phyloP scores from a whole-genome alignment of 805 yeast genomes.

The Yarrowia sp. region DNA sequence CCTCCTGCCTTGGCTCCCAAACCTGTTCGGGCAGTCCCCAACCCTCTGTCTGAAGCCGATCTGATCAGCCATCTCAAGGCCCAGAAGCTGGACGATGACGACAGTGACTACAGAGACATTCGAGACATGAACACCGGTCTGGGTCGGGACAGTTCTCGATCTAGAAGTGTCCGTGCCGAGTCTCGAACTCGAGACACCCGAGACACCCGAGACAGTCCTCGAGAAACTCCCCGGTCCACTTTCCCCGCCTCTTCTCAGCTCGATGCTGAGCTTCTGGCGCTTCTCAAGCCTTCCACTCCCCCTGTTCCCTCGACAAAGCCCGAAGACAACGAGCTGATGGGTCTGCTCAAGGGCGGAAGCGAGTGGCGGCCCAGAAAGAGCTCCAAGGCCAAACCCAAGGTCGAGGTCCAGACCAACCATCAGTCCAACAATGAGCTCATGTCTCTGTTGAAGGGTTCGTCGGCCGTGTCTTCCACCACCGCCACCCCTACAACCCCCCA shows the following conservation, averaged over 20 bases:
- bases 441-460: slow-evolving; percentile 12
- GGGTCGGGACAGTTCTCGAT: not conserved
- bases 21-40: slow-evolving; percentile 11
- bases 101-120: not conserved
- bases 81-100: slow-evolving; percentile 9
- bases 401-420: not conserved
- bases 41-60: slow-evolving; percentile 19
- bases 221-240: not conserved
- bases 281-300: slow-evolving; percentile 14
- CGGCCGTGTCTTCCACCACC: slow-evolving; percentile 10
- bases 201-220: not conserved
- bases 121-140: not conserved
- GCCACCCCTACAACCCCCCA: not conserved
- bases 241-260: not conserved
- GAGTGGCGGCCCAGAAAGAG: slow-evolving; percentile 17
- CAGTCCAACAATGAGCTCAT: slow-evolving; percentile 7
- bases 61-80: slow-evolving; percentile 15
- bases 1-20: slow-evolving; percentile 15
- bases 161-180: not conserved
- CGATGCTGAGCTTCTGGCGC: slow-evolving; percentile 18
- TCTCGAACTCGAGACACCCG: not conserved
- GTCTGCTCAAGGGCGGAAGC: slow-evolving; percentile 20
- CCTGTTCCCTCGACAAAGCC: not conserved
- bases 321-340: slow-evolving; percentile 29
- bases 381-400: slow-evolving; percentile 3